Evolutionary conservation across 495 filamentous ascomycete species (phyloP).

Genomic region (Neurospora discreta): DNA sequence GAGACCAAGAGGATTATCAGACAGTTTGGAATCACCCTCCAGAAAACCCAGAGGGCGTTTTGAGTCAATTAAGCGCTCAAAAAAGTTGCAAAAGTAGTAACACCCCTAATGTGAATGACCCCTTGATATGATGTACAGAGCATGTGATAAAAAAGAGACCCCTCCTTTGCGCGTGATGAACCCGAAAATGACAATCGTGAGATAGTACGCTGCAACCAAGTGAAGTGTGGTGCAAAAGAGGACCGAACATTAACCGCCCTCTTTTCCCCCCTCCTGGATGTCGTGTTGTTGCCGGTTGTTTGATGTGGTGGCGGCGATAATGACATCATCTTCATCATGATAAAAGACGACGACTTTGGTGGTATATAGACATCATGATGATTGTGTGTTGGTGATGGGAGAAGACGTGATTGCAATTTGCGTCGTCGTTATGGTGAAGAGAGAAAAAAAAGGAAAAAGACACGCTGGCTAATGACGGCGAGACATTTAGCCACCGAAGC

Average conservation of each 20-base stretch:
- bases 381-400: background rate
- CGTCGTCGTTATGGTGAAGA: conserved; percentile 1
- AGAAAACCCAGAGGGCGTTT: background rate
- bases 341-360: background rate
- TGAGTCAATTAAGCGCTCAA: background rate
- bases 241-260: background rate
- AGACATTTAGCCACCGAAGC: conserved; percentile 79
- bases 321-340: background rate
- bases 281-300: background rate
- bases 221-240: background rate
- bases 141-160: background rate
- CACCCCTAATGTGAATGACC: background rate
- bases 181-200: background rate
- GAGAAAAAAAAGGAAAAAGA: background rate
- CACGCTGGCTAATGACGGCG: background rate
- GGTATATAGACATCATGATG: background rate
- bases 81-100: background rate
- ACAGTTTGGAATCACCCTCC: background rate
- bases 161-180: background rate
- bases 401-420: background rate
- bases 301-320: background rate
- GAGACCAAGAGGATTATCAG: background rate
- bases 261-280: background rate
- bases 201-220: background rate
- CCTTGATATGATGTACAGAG: background rate